These are phyloP conservation scores for Aspergillus coremiiformis DNA, from an alignment of 495 filamentous ascomycete genomes.

Conservation along the genomic window DNA sequence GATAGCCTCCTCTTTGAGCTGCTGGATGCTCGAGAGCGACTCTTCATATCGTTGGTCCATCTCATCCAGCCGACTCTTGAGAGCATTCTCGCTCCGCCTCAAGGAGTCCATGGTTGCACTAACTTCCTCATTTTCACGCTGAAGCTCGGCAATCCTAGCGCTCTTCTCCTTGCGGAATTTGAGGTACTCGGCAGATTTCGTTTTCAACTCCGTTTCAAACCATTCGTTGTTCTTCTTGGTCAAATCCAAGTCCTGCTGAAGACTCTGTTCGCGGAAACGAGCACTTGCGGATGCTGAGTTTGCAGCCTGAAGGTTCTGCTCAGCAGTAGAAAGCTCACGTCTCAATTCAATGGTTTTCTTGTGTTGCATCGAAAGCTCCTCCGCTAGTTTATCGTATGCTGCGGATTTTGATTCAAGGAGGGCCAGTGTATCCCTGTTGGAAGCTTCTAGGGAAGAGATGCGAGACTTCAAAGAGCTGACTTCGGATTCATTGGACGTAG, in stretches of 20 bases:
- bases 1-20: constrained; percentile 73
- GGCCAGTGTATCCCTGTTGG: constrained; percentile 80
- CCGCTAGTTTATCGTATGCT: constrained; percentile 75
- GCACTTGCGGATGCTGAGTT: constrained; percentile 67
- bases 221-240: constrained; percentile 86
- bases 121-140: constrained; percentile 81
- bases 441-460: constrained; percentile 77
- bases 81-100: constrained; percentile 66
- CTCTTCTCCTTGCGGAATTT: constrained; percentile 95
- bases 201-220: constrained; percentile 83
- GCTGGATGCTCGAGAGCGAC: constrained; percentile 67
- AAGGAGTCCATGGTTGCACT: constrained; percentile 66
- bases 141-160: constrained; percentile 74
- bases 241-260: constrained; percentile 82
- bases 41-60: constrained; percentile 81
- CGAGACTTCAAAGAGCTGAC: constrained; percentile 66
- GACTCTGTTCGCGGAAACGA: constrained; percentile 78
- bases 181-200: constrained; percentile 72
- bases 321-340: constrained; percentile 68
- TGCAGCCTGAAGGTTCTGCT: constrained; percentile 73
- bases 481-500: constrained; percentile 68
- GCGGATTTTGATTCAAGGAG: constrained; percentile 83
- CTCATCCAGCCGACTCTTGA: constrained; percentile 75
- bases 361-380: constrained; percentile 80
- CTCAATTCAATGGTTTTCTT: constrained; percentile 77